These are phyloP conservation scores for Lactifluus subvellereus DNA, from an alignment of 768 basidiomycete genomes.

Conservation along the genomic window DNA sequence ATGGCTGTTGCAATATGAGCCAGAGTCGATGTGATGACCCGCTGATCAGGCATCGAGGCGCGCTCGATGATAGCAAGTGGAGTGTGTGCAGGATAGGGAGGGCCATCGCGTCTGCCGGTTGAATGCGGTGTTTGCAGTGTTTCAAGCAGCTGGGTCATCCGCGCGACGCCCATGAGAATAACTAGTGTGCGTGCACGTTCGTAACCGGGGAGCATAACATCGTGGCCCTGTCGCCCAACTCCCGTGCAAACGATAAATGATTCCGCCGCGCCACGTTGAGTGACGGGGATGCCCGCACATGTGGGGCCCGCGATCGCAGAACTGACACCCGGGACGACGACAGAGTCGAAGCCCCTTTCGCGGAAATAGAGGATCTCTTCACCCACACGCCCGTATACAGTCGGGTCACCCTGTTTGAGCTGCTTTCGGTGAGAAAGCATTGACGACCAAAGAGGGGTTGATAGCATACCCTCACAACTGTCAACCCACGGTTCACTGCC, in stretches of 20 bases:
- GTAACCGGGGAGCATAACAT: conserved; percentile 83
- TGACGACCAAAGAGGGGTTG: not conserved
- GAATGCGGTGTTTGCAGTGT: conserved; percentile 39
- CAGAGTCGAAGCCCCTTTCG: conserved; percentile 71
- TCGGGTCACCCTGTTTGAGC: conserved; percentile 98
- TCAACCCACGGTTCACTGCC: conserved; percentile 71
- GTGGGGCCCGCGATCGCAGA: conserved; percentile 88
- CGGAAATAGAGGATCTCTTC: conserved; percentile 95
- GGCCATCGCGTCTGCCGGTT: conserved; percentile 37
- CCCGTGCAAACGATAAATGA: conserved; percentile 89
- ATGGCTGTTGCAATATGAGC: conserved; percentile 63
- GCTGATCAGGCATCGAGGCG: conserved; percentile 90
- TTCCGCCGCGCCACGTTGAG: conserved; percentile 92
- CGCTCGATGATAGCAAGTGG: conserved; percentile 95
- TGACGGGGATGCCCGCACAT: conserved; percentile 88
- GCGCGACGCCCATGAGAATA: conserved; percentile 92
- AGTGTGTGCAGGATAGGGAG: conserved; percentile 61
- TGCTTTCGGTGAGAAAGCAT: conserved; percentile 28
- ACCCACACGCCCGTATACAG: conserved; percentile 88
- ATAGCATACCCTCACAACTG: conserved; percentile 73
- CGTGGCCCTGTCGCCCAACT: conserved; percentile 80
- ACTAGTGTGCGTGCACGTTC: conserved; percentile 74
- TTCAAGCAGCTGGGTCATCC: conserved; percentile 64
- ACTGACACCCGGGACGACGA: conserved; percentile 85
- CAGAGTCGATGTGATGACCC: conserved; percentile 75